A percentile compares a stretch with the other conserved stretches of the same genome.
phyloP scores from a whole-genome alignment of 2,329 filamentous ascomycete genomes.

The Eutypella sp. region DNA sequence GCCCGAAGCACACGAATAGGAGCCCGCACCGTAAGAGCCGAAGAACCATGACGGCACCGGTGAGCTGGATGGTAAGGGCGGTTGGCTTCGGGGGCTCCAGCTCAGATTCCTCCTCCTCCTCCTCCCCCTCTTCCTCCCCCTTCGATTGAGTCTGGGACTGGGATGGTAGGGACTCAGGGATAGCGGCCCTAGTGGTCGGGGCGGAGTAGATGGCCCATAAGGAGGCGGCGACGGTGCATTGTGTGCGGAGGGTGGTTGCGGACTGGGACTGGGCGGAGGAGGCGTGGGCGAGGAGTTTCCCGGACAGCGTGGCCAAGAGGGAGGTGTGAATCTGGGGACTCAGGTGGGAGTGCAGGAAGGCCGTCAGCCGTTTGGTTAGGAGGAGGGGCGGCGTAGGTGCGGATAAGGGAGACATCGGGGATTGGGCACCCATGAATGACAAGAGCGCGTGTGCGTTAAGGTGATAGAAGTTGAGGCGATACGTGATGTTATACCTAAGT shows the following conservation, averaged over 20 bases:
- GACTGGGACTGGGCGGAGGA: conserved; percentile 50
- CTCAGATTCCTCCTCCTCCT: too few relatives aligned
- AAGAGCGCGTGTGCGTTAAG: too few relatives aligned
- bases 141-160: conserved; percentile 3
- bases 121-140: too few relatives aligned
- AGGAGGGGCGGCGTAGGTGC: conserved; percentile 52
- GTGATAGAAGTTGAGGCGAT: too few relatives aligned
- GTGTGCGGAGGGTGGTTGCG: conserved; percentile 54
- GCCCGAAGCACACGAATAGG: conserved; percentile 57
- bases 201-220: conserved; percentile 54
- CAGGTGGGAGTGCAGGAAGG: conserved; percentile 56
- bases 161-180: conserved; percentile 37
- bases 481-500: too few relatives aligned
- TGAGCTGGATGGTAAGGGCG: conserved; percentile 55
- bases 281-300: conserved; percentile 60
- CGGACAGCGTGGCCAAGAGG: conserved; percentile 54
- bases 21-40: conserved; percentile 53
- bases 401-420: conserved; percentile 19
- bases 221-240: conserved; percentile 59
- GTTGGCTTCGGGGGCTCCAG: conserved; percentile 20
- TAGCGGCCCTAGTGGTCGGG: conserved; percentile 32
- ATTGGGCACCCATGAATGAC: not conserved
- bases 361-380: conserved; percentile 60
- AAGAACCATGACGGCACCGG: conserved; percentile 54
- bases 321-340: conserved; percentile 53